Conservation (phyloP, 805 yeast genomes). For the Yarrowia osloensis region DNA sequence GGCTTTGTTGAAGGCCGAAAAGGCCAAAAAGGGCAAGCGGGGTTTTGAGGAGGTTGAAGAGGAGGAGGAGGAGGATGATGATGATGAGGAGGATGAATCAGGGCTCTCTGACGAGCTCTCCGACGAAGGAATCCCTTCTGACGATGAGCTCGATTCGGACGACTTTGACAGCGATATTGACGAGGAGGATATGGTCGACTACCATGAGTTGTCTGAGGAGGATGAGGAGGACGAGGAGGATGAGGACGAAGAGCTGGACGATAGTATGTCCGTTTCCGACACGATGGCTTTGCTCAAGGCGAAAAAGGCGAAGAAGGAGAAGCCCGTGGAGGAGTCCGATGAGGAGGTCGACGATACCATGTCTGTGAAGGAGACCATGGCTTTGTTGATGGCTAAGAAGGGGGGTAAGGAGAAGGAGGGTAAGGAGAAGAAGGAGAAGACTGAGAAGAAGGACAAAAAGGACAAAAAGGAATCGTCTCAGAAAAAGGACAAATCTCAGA, state of each 20-base stretch:
- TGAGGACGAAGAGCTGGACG: background rate
- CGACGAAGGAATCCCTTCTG: background rate
- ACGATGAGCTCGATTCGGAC: background rate
- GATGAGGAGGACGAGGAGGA: background rate
- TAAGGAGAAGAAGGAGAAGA: conserved; percentile 35
- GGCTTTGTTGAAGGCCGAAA: conserved; percentile 8
- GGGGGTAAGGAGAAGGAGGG: conserved; percentile 33
- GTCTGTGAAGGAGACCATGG: conserved; percentile 38
- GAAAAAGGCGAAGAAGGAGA: background rate
- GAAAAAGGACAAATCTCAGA: background rate
- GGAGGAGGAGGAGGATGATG: background rate
- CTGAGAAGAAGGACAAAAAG: conserved; percentile 31
- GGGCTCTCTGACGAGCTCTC: background rate
- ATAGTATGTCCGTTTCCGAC: background rate
- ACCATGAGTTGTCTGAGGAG: conserved; percentile 43
- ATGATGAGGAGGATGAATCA: background rate
- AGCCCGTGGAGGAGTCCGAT: background rate
- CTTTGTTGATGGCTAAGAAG: conserved; percentile 37
- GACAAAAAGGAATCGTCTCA: background rate
- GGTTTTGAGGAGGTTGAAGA: background rate
- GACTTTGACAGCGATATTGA: conserved; percentile 18
- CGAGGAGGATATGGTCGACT: conserved; percentile 33
- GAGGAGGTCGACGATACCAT: background rate
- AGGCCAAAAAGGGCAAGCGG: conserved; percentile 7
- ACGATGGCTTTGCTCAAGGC: conserved; percentile 6